Evolutionary conservation across 2,329 filamentous ascomycete genomes (phyloP).

Genomic region (Fusarium begoniae): DNA sequence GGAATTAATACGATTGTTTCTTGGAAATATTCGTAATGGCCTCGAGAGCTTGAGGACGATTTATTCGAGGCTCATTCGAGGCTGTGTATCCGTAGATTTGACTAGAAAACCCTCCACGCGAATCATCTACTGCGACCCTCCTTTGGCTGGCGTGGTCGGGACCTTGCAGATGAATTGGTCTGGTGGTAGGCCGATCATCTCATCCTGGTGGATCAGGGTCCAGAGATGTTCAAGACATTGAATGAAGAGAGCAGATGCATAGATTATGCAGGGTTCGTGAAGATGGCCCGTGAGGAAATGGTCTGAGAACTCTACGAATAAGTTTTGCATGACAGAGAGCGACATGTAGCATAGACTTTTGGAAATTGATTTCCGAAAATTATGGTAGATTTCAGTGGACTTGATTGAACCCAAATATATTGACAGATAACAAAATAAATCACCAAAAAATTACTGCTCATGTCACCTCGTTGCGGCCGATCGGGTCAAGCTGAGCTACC

Average conservation of each 20-base stretch:
- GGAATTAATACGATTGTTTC: neutral
- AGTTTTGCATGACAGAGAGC: neutral
- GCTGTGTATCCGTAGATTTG: conserved; percentile 3
- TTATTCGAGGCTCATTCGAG: conserved; percentile 14
- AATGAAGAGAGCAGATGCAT: neutral
- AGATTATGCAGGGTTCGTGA: conserved; percentile 27
- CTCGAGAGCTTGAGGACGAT: neutral
- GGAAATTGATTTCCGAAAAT: neutral
- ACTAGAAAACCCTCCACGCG: conserved; percentile 12
- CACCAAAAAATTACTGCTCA: neutral
- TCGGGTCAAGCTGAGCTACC: neutral
- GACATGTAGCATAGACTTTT: neutral
- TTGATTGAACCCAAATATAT: conserved; percentile 11
- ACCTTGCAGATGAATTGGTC: conserved; percentile 38
- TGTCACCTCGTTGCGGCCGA: neutral
- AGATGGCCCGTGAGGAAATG: neutral
- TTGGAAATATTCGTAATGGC: neutral
- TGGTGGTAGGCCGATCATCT: conserved; percentile 27
- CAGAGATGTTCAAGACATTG: conserved; percentile 2
- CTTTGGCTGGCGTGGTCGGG: conserved; percentile 29
- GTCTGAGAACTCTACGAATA: conserved; percentile 1
- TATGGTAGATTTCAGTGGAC: neutral
- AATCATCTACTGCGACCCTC: conserved; percentile 34
- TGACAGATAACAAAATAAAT: neutral
- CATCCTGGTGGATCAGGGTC: conserved; percentile 32